These are phyloP conservation scores for Syzygium syzygioides DNA, from an alignment of 441 rosid genomes.

Conservation along the genomic window DNA sequence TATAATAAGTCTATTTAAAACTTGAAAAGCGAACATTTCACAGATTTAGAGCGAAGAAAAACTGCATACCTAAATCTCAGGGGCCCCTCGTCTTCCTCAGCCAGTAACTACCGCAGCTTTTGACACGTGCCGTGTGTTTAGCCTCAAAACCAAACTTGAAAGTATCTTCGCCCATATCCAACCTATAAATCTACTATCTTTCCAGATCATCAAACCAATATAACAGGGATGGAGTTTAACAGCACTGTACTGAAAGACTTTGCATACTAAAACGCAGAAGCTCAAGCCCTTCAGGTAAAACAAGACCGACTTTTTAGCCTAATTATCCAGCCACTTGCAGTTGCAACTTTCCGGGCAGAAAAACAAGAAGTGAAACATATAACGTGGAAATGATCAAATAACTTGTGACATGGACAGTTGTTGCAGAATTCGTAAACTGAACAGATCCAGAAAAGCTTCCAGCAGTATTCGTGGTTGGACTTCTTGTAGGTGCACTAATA, in stretches of 20 bases:
- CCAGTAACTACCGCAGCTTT: conserved; percentile 14
- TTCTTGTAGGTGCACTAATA: conserved; percentile 34
- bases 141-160: conserved; percentile 22
- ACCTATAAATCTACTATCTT: conserved; percentile 17
- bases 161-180: conserved; percentile 13
- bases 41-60: neutral
- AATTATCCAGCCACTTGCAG: neutral
- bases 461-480: conserved; percentile 39
- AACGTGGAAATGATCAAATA: conserved; percentile 25
- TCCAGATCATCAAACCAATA: conserved; percentile 13
- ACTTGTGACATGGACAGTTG: conserved; percentile 28
- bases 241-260: conserved; percentile 14
- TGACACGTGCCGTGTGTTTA: conserved; percentile 1
- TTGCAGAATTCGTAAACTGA: conserved; percentile 64
- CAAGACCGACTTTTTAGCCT: neutral
- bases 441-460: conserved; percentile 87
- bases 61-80: conserved; percentile 20
- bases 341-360: conserved; percentile 18
- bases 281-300: neutral
- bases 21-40: neutral
- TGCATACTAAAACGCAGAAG: neutral
- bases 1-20: neutral
- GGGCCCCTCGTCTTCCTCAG: conserved; percentile 11
- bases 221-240: conserved; percentile 15
- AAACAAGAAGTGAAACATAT: conserved; percentile 29